These are phyloP conservation scores for Microdochium bolleyi DNA, from an alignment of 2,329 filamentous ascomycete genomes.

Conservation along the genomic window DNA sequence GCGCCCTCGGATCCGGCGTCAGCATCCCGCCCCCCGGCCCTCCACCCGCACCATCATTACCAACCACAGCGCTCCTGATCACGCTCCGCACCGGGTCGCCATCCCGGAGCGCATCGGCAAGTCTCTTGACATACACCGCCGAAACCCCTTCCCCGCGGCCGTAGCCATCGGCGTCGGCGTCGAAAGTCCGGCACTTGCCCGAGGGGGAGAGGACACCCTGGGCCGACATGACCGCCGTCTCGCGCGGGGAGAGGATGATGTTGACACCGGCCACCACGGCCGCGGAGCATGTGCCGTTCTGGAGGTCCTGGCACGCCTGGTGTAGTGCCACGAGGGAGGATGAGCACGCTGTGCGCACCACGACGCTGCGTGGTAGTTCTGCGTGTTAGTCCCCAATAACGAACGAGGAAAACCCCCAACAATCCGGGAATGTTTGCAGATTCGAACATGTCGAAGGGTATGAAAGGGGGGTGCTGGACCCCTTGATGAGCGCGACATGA, in stretches of 20 bases:
- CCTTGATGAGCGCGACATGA: neutral
- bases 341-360: constrained; percentile 31
- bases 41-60: constrained; percentile 23
- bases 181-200: constrained; percentile 20
- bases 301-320: constrained; percentile 23
- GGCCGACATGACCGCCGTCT: constrained; percentile 3
- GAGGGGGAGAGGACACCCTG: constrained; percentile 7
- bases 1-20: constrained; percentile 24
- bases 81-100: constrained; percentile 27
- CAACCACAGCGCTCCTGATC: constrained; percentile 19
- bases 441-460: too few species aligned
- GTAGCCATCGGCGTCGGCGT: constrained; percentile 32
- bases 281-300: constrained; percentile 13
- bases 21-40: constrained; percentile 23
- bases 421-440: too few species aligned
- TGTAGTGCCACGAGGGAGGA: constrained; percentile 25
- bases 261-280: constrained; percentile 20
- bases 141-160: constrained; percentile 33
- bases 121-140: constrained; percentile 30
- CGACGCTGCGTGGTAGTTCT: constrained; percentile 13
- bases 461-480: neutral
- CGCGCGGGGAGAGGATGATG: constrained; percentile 21
- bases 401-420: too few species aligned
- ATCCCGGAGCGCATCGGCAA: constrained; percentile 29
- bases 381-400: too few species aligned